These are phyloP conservation scores for Cladosporium phlei DNA, from an alignment of 2,329 filamentous ascomycete genomes.

Conservation along the genomic window DNA sequence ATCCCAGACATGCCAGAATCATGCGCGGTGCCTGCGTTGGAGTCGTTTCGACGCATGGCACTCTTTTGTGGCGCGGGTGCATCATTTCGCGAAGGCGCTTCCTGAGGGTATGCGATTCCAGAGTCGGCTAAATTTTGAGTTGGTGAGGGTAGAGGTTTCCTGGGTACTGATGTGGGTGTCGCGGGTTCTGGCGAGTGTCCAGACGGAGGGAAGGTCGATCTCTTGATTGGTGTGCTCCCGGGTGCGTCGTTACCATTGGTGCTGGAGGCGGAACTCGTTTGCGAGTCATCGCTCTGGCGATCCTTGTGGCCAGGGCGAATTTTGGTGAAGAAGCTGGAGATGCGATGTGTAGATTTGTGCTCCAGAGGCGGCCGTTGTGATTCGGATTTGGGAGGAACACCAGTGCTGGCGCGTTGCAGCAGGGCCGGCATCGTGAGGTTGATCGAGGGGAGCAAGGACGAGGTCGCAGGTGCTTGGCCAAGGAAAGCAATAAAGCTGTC, in stretches of 20 bases:
- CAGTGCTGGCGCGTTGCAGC: slow-evolving; percentile 9
- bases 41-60: slow-evolving; percentile 10
- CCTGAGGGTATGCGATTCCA: background rate
- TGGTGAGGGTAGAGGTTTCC: slow-evolving; percentile 6
- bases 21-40: background rate
- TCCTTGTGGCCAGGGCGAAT: slow-evolving; percentile 5
- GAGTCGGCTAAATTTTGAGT: slow-evolving; percentile 4
- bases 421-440: slow-evolving; percentile 7
- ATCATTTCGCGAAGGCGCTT: background rate
- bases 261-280: slow-evolving; percentile 7
- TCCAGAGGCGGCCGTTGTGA: slow-evolving; percentile 2
- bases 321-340: slow-evolving; percentile 2
- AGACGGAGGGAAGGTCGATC: background rate
- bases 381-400: slow-evolving; percentile 2
- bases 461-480: slow-evolving; percentile 2
- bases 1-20: slow-evolving; percentile 11
- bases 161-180: background rate
- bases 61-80: background rate
- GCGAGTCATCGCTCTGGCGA: slow-evolving; percentile 10
- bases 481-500: background rate
- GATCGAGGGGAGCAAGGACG: background rate
- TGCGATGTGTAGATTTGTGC: background rate
- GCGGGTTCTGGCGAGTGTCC: no score
- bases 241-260: slow-evolving; percentile 2
- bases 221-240: slow-evolving; percentile 6